Conservation (phyloP, 192 early-diverging fungal genomes). For the Linnemannia exigua region DNA sequence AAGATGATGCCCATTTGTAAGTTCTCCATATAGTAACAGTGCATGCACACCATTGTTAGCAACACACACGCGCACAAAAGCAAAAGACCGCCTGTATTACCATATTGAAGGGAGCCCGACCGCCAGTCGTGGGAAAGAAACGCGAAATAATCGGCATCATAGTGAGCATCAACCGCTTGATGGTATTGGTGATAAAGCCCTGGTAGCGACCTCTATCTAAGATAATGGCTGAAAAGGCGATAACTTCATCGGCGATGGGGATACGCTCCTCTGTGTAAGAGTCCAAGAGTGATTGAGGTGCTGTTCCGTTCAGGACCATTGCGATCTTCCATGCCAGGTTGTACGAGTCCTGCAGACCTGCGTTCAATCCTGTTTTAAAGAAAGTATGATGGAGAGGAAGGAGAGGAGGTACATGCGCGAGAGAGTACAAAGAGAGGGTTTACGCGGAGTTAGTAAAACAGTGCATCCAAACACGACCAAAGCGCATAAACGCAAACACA, state of each 20-base stretch:
- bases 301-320: slow-evolving; percentile 41
- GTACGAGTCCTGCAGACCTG: slow-evolving; percentile 63
- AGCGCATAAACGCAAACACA: not conserved
- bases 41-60: no score
- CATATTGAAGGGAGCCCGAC: slow-evolving; percentile 11
- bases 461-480: no score
- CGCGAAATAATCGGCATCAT: not conserved
- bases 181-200: not conserved
- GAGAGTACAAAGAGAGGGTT: not conserved
- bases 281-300: slow-evolving; percentile 48
- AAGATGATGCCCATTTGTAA: no score
- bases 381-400: no score
- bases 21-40: no score
- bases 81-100: not conserved
- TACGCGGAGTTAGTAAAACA: not conserved
- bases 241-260: slow-evolving; percentile 11
- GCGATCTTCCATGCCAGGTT: slow-evolving; percentile 67
- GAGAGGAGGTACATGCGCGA: no score
- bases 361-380: slow-evolving; percentile 58
- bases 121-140: not conserved
- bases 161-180: not conserved
- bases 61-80: no score
- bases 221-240: not conserved
- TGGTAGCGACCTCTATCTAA: not conserved
- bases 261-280: slow-evolving; percentile 53